Conservation (phyloP, 805 yeast genomes). For the Komagataella ulmi region DNA sequence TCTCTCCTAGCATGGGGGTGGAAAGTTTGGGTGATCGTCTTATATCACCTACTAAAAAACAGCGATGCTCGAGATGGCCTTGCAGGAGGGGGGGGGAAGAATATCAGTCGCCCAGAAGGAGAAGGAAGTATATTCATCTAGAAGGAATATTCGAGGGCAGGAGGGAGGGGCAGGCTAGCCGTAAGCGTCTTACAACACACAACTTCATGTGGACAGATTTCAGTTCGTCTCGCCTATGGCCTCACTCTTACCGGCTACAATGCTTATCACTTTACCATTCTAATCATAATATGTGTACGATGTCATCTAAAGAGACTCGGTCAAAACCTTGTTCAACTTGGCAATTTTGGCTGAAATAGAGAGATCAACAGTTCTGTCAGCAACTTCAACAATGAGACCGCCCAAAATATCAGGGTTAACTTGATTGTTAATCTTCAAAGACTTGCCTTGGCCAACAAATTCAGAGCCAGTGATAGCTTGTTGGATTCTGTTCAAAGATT, state of each 20-base stretch:
- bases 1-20: not conserved
- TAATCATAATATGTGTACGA: not conserved
- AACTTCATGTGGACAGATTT: not conserved
- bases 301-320: slow-evolving; percentile 60
- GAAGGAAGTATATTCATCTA: not conserved
- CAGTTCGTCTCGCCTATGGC: not conserved
- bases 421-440: slow-evolving; percentile 69
- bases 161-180: not conserved
- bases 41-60: not conserved
- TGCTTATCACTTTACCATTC: not conserved
- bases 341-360: slow-evolving; percentile 75
- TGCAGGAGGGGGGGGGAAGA: not conserved
- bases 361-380: slow-evolving; percentile 93
- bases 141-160: not conserved
- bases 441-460: slow-evolving; percentile 76
- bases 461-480: slow-evolving; percentile 64
- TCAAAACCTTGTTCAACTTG: slow-evolving; percentile 78
- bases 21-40: not conserved
- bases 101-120: not conserved
- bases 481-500: slow-evolving; percentile 65
- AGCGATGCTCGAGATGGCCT: not conserved
- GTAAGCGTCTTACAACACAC: not conserved
- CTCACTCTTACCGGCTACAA: not conserved
- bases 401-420: slow-evolving; percentile 89
- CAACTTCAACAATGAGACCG: slow-evolving; percentile 91